Evolutionary conservation across 805 yeast species (phyloP).

Genomic region (Spathaspora girioi): DNA sequence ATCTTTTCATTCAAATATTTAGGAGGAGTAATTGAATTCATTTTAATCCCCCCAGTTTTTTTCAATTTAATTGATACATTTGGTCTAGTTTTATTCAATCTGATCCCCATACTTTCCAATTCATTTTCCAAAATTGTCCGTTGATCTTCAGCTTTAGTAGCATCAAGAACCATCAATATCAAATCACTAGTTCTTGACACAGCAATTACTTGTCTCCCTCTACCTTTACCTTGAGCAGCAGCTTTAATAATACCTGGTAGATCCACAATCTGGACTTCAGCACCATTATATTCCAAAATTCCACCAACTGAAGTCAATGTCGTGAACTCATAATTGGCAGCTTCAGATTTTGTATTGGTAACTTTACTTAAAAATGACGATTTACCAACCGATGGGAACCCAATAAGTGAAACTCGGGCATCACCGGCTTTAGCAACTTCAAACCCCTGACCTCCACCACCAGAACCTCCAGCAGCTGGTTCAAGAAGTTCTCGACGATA

Average conservation of each 20-base stretch:
- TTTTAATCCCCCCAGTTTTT: conserved; percentile 88
- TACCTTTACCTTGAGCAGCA: conserved; percentile 94
- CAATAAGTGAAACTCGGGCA: conserved; percentile 92
- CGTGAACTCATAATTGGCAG: conserved; percentile 93
- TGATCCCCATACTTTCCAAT: conserved; percentile 88
- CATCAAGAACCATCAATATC: conserved; percentile 90
- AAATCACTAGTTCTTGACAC: conserved; percentile 94
- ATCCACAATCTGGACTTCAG: conserved; percentile 96
- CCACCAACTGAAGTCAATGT: conserved; percentile 97
- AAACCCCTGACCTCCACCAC: conserved; percentile 81
- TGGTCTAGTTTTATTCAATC: conserved; percentile 80
- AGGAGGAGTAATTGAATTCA: conserved; percentile 79
- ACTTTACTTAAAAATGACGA: conserved; percentile 86
- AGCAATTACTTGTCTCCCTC: conserved; percentile 95
- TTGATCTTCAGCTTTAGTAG: conserved; percentile 91
- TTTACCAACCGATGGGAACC: conserved; percentile 97
- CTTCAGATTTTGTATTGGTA: conserved; percentile 90
- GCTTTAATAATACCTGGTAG: conserved; percentile 96
- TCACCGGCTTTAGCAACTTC: conserved; percentile 96
- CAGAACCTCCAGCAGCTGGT: conserved; percentile 76
- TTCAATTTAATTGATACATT: conserved; percentile 74
- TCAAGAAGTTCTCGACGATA: conserved; percentile 88
- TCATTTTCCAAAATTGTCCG: conserved; percentile 82
- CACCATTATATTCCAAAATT: conserved; percentile 90
- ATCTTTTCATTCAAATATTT: conserved; percentile 77